Evolutionary conservation across 345 rosid genomes (phyloP).

Genomic region (Lenwebbia sp.): DNA sequence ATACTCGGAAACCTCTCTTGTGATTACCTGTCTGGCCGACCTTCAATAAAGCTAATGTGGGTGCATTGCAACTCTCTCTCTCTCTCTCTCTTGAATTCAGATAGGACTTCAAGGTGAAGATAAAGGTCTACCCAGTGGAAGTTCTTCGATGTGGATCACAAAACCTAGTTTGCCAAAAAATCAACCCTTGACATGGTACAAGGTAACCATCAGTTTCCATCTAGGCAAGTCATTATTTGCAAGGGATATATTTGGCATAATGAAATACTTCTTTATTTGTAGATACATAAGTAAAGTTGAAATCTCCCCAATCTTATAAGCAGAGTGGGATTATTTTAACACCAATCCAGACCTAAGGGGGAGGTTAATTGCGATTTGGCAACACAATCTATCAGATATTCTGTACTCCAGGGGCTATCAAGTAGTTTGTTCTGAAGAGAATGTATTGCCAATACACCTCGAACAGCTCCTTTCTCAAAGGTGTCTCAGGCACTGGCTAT

Average conservation of each 20-base stretch:
- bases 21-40: background rate
- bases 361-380: background rate
- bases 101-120: conserved; percentile 90
- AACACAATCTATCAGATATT: background rate
- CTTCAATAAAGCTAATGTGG: background rate
- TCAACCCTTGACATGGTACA: conserved; percentile 88
- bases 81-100: conserved; percentile 15
- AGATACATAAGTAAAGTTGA: background rate
- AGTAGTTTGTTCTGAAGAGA: background rate
- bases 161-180: conserved; percentile 57
- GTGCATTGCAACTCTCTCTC: background rate
- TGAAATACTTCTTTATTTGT: background rate
- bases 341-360: background rate
- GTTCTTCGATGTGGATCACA: conserved; percentile 64
- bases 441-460: background rate
- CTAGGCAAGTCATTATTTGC: background rate
- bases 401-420: background rate
- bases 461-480: background rate
- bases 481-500: background rate
- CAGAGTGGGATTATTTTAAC: background rate
- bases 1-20: background rate
- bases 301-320: background rate
- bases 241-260: background rate
- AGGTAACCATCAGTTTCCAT: conserved; percentile 30
- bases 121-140: conserved; percentile 48